Conservation (phyloP, 345 rosid species). For the Eucalyptus curtisii region DNA sequence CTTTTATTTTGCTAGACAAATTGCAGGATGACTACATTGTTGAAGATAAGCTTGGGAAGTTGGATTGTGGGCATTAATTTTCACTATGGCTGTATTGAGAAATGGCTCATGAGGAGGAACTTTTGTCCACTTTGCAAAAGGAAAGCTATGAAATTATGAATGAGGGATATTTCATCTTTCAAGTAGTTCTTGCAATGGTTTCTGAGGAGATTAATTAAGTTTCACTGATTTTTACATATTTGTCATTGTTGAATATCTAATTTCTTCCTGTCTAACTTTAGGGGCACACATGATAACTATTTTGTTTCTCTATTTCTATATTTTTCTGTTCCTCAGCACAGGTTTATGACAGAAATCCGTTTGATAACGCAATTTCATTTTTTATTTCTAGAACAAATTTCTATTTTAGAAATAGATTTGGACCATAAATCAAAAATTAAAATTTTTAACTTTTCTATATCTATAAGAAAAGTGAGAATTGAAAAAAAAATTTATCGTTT, state of each 20-base stretch:
- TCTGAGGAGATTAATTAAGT: neutral
- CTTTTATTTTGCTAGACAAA: neutral
- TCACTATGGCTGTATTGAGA: neutral
- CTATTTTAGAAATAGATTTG: no score
- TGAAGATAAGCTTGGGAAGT: neutral
- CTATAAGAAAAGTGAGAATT: no score
- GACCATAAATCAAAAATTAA: no score
- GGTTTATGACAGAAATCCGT: rapidly evolving
- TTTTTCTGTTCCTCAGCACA: no score
- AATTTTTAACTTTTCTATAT: no score
- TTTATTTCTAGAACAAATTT: no score
- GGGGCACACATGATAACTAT: no score
- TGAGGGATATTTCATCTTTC: neutral
- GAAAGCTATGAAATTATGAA: neutral
- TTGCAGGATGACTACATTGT: neutral
- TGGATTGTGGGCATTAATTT: neutral
- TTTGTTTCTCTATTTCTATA: no score
- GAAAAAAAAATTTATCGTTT: no score
- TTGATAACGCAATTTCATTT: no score
- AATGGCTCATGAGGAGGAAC: neutral
- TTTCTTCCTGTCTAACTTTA: no score
- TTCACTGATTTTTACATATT: neutral
- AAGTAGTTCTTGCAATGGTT: neutral
- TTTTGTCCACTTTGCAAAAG: neutral
- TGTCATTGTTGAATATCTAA: no score